Evolutionary conservation across 768 basidiomycete species (phyloP).

Genomic region (Gloeostereum incarnatum): DNA sequence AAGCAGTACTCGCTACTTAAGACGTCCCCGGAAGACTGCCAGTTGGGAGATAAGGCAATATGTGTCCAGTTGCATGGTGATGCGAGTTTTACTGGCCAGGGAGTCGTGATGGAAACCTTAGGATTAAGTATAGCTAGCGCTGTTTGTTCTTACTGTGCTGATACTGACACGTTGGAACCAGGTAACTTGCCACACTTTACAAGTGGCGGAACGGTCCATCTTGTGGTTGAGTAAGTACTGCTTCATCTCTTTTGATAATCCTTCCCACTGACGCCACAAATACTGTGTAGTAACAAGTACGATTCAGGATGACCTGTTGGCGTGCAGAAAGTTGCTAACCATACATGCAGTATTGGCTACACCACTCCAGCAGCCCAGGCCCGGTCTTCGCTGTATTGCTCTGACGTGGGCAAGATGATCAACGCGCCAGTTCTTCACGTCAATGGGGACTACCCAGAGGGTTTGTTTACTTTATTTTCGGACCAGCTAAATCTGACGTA

Average conservation of each 20-base stretch:
- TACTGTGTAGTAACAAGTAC: constrained; percentile 45
- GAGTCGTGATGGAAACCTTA: constrained; percentile 81
- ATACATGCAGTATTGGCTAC: constrained; percentile 71
- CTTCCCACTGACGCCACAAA: constrained; percentile 1
- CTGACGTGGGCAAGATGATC: constrained; percentile 85
- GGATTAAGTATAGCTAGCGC: constrained; percentile 72
- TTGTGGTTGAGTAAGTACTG: constrained; percentile 77
- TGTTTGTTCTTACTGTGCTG: no score
- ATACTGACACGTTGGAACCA: no score
- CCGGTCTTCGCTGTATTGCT: constrained; percentile 82
- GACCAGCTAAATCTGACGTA: not conserved
- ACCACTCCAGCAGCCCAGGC: constrained; percentile 83
- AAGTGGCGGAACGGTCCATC: constrained; percentile 81
- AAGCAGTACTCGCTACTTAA: constrained; percentile 82
- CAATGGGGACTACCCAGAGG: constrained; percentile 88
- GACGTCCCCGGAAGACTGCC: constrained; percentile 43
- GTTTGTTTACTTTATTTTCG: constrained; percentile 16
- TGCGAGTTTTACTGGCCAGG: constrained; percentile 86
- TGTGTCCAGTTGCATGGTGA: constrained; percentile 90
- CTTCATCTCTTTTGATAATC: not conserved
- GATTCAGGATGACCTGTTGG: constrained; percentile 1
- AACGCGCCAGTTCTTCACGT: constrained; percentile 85
- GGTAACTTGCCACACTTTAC: constrained; percentile 88
- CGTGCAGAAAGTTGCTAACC: not conserved
- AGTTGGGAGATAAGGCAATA: constrained; percentile 66